A percentile compares a stretch with the other conserved stretches of the same genome.
Conservation (phyloP, 257 asterid genomes). For the Henckelia pumila region DNA sequence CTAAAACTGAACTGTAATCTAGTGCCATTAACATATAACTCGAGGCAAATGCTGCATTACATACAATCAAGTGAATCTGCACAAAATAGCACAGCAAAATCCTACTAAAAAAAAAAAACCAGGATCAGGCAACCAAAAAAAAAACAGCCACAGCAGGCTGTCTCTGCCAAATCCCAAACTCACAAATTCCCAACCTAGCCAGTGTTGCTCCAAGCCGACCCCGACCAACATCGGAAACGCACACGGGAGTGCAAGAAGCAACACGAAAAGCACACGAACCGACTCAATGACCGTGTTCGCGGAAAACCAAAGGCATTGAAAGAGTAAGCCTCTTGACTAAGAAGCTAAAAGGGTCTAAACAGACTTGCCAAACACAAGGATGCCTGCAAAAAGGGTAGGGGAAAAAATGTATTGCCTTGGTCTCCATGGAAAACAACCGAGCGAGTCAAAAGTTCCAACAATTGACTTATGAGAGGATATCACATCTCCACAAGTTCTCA, state of each 20-base stretch:
- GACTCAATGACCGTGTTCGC: slow-evolving; percentile 36
- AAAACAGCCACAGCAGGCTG: slow-evolving; percentile 31
- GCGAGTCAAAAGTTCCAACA: slow-evolving; percentile 4
- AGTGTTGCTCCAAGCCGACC: slow-evolving; percentile 14
- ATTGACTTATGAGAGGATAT: slow-evolving; percentile 57
- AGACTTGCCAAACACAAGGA: slow-evolving; percentile 44
- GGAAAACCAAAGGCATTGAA: slow-evolving; percentile 38
- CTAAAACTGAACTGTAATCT: too few species aligned
- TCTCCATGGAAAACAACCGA: slow-evolving; percentile 54
- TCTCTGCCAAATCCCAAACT: slow-evolving; percentile 40
- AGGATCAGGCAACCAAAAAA: slow-evolving; percentile 36
- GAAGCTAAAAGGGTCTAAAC: slow-evolving; percentile 36
- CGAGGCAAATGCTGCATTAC: slow-evolving; percentile 25
- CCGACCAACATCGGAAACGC: background rate
- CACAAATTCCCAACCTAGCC: slow-evolving; percentile 30
- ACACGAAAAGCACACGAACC: slow-evolving; percentile 12
- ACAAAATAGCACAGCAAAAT: slow-evolving; percentile 34
- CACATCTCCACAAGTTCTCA: slow-evolving; percentile 77
- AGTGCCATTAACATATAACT: slow-evolving; percentile 18
- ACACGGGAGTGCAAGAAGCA: slow-evolving; percentile 1
- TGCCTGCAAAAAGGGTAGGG: slow-evolving; percentile 50
- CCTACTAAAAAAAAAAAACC: slow-evolving; percentile 42
- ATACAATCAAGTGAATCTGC: slow-evolving; percentile 33
- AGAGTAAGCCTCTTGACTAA: slow-evolving; percentile 30
- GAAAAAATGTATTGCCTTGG: slow-evolving; percentile 33